Conservation (phyloP, 1,284 basidiomycete genomes). For the Moesziomyces globuligerus region DNA sequence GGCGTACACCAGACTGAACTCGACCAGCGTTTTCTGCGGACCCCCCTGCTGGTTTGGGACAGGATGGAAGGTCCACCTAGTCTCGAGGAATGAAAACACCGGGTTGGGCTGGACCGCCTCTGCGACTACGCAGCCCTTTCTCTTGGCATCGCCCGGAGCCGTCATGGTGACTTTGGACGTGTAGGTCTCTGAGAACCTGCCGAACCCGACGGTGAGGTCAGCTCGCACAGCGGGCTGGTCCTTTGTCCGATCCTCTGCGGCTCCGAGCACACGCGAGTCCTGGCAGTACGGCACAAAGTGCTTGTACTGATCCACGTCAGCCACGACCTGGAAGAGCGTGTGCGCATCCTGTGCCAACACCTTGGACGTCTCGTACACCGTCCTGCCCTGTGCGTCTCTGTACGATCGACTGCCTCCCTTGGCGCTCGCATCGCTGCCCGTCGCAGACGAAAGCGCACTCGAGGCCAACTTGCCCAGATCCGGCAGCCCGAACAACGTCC, state of each 20-base stretch:
- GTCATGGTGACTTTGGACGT: constrained; percentile 82
- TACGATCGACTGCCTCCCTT: constrained; percentile 13
- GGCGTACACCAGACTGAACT: constrained; percentile 75
- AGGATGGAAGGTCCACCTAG: constrained; percentile 72
- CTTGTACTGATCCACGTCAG: constrained; percentile 86
- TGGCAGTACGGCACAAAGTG: constrained; percentile 90
- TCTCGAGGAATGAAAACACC: constrained; percentile 84
- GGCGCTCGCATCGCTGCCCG: neutral
- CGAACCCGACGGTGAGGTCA: constrained; percentile 88
- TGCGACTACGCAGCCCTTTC: constrained; percentile 25
- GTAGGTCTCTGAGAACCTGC: constrained; percentile 87
- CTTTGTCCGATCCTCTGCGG: constrained; percentile 1
- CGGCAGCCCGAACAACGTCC: constrained; percentile 41
- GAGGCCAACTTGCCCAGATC: constrained; percentile 46
- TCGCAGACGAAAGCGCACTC: constrained; percentile 13
- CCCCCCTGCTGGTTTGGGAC: neutral
- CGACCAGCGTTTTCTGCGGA: constrained; percentile 26
- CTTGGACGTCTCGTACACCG: constrained; percentile 40
- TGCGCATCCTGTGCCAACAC: constrained; percentile 54
- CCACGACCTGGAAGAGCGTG: constrained; percentile 85
- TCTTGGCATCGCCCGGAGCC: constrained; percentile 76
- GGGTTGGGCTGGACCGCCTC: constrained; percentile 70
- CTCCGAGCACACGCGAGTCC: constrained; percentile 75
- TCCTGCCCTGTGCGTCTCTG: constrained; percentile 26
- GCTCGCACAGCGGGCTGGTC: constrained; percentile 70